These are phyloP conservation scores for Salix brachista DNA, from an alignment of 345 rosid genomes.

Conservation along the genomic window DNA sequence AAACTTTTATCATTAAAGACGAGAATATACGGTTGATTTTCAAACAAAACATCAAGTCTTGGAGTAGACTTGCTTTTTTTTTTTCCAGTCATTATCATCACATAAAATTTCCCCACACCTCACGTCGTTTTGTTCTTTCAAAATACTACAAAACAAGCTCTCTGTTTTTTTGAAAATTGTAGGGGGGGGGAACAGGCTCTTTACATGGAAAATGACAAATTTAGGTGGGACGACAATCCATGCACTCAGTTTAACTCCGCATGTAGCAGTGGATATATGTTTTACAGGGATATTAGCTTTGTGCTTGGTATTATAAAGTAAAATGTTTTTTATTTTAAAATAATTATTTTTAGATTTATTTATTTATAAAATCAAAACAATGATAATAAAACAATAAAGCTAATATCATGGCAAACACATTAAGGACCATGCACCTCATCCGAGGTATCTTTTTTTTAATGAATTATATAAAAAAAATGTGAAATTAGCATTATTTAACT, in stretches of 20 bases:
- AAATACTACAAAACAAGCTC: neutral
- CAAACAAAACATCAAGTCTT: neutral
- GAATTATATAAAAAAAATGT: too few relatives aligned
- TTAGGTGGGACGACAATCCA: slow-evolving; percentile 7
- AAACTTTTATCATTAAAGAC: too few relatives aligned
- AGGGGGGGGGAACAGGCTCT: neutral
- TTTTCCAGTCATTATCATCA: slow-evolving; percentile 15
- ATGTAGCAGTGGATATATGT: slow-evolving; percentile 4
- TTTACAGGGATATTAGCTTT: slow-evolving; percentile 13
- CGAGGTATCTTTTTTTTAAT: too few relatives aligned
- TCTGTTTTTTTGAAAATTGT: neutral
- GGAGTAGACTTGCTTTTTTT: slow-evolving; percentile 8
- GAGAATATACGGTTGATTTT: neutral
- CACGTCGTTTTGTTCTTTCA: neutral
- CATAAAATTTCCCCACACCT: slow-evolving; percentile 14
- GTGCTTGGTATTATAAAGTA: too few relatives aligned
- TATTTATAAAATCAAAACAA: too few relatives aligned
- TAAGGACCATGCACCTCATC: too few relatives aligned
- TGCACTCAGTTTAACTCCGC: neutral
- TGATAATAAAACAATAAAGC: too few relatives aligned
- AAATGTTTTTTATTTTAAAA: too few relatives aligned
- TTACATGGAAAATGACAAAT: slow-evolving; percentile 3
- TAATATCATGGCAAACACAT: too few relatives aligned
- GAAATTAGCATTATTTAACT: too few relatives aligned
- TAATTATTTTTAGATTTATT: too few relatives aligned